Evolutionary conservation across 805 yeast genomes (phyloP).

Genomic region (Candida glaebosa): DNA sequence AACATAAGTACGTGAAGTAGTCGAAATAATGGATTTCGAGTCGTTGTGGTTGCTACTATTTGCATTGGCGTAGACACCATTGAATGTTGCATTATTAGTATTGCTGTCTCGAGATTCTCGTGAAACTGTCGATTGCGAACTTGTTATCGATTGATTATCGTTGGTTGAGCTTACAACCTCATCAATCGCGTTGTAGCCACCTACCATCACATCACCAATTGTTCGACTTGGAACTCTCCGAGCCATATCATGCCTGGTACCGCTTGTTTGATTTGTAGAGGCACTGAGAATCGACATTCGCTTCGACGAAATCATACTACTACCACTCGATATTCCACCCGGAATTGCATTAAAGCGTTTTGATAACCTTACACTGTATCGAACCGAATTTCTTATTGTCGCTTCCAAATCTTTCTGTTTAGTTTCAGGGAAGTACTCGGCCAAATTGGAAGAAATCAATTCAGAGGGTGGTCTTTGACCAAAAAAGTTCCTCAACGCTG

Average conservation of each 20-base stretch:
- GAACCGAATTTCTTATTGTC: conserved; percentile 78
- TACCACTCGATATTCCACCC: conserved; percentile 11
- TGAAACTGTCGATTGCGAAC: conserved; percentile 14
- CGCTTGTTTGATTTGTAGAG: conserved; percentile 13
- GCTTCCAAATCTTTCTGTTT: conserved; percentile 66
- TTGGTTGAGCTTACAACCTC: conserved; percentile 28
- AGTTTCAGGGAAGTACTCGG: conserved; percentile 89
- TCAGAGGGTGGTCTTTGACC: conserved; percentile 95
- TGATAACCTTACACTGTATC: conserved; percentile 68
- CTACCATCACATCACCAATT: conserved; percentile 61
- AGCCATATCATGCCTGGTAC: conserved; percentile 15
- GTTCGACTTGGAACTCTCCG: conserved; percentile 38
- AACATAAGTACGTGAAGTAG: conserved; percentile 8
- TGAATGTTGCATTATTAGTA: not conserved
- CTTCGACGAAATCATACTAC: conserved; percentile 9
- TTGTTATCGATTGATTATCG: conserved; percentile 25
- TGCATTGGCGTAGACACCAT: too few species aligned
- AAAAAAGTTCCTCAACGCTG: conserved; percentile 48
- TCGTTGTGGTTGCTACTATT: conserved; percentile 14
- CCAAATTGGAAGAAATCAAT: conserved; percentile 80
- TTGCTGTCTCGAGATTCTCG: not conserved
- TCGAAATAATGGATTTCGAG: conserved; percentile 14
- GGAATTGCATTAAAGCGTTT: conserved; percentile 28
- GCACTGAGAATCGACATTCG: conserved; percentile 3
- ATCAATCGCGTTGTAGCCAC: conserved; percentile 54